These are phyloP conservation scores for Naumovozyma baii DNA, from an alignment of 805 yeast genomes.

Conservation along the genomic window DNA sequence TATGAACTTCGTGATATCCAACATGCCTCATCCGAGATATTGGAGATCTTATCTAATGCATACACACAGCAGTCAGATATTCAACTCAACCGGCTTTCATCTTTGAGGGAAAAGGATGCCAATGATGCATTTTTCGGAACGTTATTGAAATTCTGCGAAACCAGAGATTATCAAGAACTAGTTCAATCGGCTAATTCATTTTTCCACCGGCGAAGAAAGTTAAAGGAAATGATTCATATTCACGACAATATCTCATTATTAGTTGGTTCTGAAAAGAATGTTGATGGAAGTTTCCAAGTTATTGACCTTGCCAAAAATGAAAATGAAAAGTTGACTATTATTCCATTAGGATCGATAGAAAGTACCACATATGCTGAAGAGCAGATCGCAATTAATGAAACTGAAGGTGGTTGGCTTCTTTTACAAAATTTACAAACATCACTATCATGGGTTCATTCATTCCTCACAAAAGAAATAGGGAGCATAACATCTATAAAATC, in stretches of 20 bases:
- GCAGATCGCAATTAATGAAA: constrained; percentile 39
- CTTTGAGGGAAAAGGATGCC: too few species aligned
- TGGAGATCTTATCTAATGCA: not conserved
- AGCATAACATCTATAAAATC: constrained; percentile 17
- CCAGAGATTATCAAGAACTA: not conserved
- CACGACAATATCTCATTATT: constrained; percentile 28
- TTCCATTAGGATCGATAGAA: constrained; percentile 72
- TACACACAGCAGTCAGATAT: not conserved
- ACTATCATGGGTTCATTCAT: constrained; percentile 45
- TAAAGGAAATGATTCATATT: not conserved
- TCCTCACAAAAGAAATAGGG: constrained; percentile 39
- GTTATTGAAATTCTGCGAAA: not conserved
- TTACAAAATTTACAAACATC: constrained; percentile 78
- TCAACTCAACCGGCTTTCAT: too few species aligned
- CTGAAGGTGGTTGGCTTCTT: constrained; percentile 58
- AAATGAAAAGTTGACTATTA: constrained; percentile 29
- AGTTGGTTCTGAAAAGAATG: constrained; percentile 49
- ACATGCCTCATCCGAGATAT: not conserved
- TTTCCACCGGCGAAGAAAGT: not conserved
- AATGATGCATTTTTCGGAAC: too few species aligned
- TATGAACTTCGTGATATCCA: constrained; percentile 4
- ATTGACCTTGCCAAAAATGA: constrained; percentile 33
- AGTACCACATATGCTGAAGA: constrained; percentile 47
- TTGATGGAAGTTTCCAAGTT: constrained; percentile 55
- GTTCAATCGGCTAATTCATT: not conserved